Base-by-base conservation (phyloP, 2,329 filamentous ascomycete species). In the Rachicladosporium sp. region DNA sequence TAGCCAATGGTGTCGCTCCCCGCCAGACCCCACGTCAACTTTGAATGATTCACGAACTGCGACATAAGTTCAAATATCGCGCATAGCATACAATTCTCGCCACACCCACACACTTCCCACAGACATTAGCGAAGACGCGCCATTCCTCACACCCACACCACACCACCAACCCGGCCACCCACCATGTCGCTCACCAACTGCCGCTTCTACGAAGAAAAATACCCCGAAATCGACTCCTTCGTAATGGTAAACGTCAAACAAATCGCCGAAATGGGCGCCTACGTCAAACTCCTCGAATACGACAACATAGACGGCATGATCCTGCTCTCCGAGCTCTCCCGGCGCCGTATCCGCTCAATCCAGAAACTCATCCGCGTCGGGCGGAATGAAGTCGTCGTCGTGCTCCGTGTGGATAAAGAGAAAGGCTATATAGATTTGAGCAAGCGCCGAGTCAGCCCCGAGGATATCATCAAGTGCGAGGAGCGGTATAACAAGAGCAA, bases 231-330 rank as follows among this genome's bases (percentile, higher is more conserved):
- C 63, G 91, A 98, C 69, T 93, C 86, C 74, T 96, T 95, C 69
- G 93, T 98, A 62, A 98, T 98, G 91, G 91, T 98, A 64, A 98
- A 96, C 67, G 91, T 96, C 57, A 93, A 94, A 77, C 87, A 94
- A 83, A 98, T 98, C 62, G 91, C 91, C 64, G 93, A 98, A 68
- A 98, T 98, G 93, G 91, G 91, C 65, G 91, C 93, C 56, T 98
- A 98, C 65, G 93, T 98, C 60, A 98, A 98, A 71, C 80, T 98
- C 41, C 81, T 98, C 55, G 91, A 98, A 70, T 98, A 98, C 69
- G 91, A 98, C 68, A 95, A 96, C 70, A 98, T 98, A 58, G 93
- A 98, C 63, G 91, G 91, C 77, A 98, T 98, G 93, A 98, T 98
- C 58, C 72, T 98, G 51, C 85, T 98, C 50, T 94, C 86, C 56